Evolutionary conservation across 164 flowering plant genomes (phyloP).

Genomic region (grape (Vitis vinifera)): DNA sequence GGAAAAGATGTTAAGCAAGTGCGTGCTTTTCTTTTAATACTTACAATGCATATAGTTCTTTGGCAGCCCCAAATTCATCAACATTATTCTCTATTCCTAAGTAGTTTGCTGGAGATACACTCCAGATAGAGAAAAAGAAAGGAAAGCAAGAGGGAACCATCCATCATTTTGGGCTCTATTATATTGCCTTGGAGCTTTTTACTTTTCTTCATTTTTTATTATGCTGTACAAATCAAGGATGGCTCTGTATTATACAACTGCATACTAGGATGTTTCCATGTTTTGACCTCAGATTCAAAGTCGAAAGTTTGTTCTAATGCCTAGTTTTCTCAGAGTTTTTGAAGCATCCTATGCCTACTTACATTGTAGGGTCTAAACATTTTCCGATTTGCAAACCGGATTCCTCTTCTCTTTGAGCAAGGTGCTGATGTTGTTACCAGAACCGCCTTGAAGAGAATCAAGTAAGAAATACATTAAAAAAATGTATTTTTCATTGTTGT

Average conservation of each 20-base stretch:
- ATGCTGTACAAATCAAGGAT: not conserved
- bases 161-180: not conserved
- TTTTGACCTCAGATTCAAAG: no score
- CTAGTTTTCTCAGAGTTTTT: not conserved
- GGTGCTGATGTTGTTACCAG: constrained; percentile 99
- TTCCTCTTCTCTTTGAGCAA: constrained; percentile 99
- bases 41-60: not conserved
- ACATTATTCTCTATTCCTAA: not conserved
- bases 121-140: not conserved
- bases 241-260: not conserved
- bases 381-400: constrained; percentile 96
- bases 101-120: not conserved
- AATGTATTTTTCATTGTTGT: not conserved
- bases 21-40: constrained; percentile 21
- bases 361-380: constrained; percentile 80
- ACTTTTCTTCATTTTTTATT: not conserved
- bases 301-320: not conserved
- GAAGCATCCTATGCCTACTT: constrained; percentile 5
- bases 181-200: not conserved
- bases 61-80: not conserved
- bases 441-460: constrained; percentile 89
- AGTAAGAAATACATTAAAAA: constrained; percentile 42
- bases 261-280: not conserved
- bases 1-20: constrained; percentile 99
- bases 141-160: not conserved